phyloP scores from a whole-genome alignment of 108 stramenopile species.

The Schizochytrium sp. region DNA sequence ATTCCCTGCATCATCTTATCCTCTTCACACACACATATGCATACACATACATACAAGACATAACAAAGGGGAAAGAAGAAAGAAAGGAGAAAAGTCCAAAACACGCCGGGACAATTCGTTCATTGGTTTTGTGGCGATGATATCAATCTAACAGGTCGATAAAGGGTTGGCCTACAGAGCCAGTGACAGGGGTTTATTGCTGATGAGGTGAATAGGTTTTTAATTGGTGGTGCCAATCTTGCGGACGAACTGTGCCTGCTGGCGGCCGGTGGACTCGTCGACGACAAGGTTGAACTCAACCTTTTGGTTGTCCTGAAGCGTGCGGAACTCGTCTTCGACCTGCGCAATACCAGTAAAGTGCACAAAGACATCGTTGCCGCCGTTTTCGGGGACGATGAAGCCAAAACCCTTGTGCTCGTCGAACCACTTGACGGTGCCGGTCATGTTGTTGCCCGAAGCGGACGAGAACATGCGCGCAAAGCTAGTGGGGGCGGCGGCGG shows the following conservation, averaged over 20 bases:
- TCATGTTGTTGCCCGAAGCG: background rate
- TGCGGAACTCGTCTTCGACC: background rate
- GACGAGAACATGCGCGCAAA: background rate
- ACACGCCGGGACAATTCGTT: no score
- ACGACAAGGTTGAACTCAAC: background rate
- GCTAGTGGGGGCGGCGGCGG: no score
- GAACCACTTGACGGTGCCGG: conserved; percentile 32
- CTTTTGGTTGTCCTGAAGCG: background rate
- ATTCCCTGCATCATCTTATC: no score
- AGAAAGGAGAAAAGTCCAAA: no score
- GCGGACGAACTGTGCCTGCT: background rate
- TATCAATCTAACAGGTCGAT: no score
- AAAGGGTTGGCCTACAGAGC: no score
- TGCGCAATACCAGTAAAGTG: conserved; percentile 15
- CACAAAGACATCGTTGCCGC: conserved; percentile 19
- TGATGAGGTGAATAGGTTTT: no score
- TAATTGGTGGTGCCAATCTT: background rate
- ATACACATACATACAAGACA: no score
- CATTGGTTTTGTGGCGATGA: no score
- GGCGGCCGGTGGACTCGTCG: background rate
- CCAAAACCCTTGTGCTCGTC: conserved; percentile 29
- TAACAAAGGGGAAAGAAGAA: no score
- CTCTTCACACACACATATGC: no score
- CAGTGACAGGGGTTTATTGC: no score
- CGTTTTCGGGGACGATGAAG: conserved; percentile 20